phyloP scores from a whole-genome alignment of 2,329 filamentous ascomycete species.

The Arthrobotrys sphaeroides region DNA sequence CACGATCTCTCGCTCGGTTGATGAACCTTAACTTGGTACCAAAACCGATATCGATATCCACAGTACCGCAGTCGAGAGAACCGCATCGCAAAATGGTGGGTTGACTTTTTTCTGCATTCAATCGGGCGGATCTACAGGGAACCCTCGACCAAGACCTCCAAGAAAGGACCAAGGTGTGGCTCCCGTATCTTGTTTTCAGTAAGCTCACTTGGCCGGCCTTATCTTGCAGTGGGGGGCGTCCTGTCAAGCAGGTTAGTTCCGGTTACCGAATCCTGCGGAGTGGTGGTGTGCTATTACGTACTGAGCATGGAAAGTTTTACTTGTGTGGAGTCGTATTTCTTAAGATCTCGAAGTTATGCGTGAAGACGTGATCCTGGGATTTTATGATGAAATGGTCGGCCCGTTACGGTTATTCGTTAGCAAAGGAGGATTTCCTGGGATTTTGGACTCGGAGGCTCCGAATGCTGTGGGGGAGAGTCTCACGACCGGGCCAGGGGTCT shows the following conservation, averaged over 20 bases:
- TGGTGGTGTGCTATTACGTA: constrained; percentile 32
- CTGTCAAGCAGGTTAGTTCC: neutral
- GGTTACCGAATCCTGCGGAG: constrained; percentile 8
- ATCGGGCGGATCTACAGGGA: constrained; percentile 18
- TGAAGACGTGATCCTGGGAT: constrained; percentile 33
- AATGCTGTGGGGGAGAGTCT: constrained; percentile 3
- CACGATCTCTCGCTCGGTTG: constrained; percentile 15
- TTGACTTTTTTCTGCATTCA: constrained; percentile 11
- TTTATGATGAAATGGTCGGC: constrained; percentile 28
- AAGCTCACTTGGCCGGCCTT: constrained; percentile 46
- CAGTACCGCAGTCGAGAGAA: neutral
- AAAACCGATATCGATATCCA: neutral
- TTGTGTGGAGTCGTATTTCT: constrained; percentile 1
- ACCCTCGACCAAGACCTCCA: constrained; percentile 21
- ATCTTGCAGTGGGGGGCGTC: constrained; percentile 22
- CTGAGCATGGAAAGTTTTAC: constrained; percentile 1
- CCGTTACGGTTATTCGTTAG: constrained; percentile 9
- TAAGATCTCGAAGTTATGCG: neutral
- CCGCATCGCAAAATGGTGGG: constrained; percentile 10
- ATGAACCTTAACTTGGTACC: constrained; percentile 17
- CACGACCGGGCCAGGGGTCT: no score
- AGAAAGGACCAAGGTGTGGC: constrained; percentile 10
- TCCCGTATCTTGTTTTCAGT: constrained; percentile 16
- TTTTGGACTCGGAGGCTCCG: constrained; percentile 22
- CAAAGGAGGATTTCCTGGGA: constrained; percentile 13